Evolutionary conservation across 352 stramenopile genomes (phyloP), one percentile per base, ranked within the genome.

Genomic region (Globisporangium nodosum): DNA sequence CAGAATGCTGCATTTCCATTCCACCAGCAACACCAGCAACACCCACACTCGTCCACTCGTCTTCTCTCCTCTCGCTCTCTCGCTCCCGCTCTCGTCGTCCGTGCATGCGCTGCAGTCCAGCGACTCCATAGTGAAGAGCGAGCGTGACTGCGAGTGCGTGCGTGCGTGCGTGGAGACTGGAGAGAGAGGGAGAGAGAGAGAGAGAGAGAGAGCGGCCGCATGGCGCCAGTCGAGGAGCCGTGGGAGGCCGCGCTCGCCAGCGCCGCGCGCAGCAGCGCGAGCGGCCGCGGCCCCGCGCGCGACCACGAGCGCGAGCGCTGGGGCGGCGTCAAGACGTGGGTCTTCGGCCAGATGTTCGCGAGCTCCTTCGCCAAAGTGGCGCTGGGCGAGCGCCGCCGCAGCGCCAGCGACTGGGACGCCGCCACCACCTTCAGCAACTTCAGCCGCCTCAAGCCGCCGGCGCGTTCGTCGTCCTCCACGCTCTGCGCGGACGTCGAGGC

Each of bases 261-360:
- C 31, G 43, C 53, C 47, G 47, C 30, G n/a, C 39, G 20, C 18
- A 43, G n/a, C 45, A 60, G 30, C 20, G 45, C 53, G 7, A 43
- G 21, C 9, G 43, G 57, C 27, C n/a, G 51, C 50, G 58, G 51
- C 45, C 58, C 63, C 15, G 66, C 68, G 49, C 64, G 43, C 43
- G 43, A 49, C 1, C 43, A 49, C n/a, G 43, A 27, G 43, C 1
- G 65, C 15, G 59, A 63, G 13, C 70, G 68, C 15, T 91, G 78
- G 78, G 74, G 68, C 42, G 81, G 78, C 40, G 75, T 88, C 54
- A 88, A 90, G 73, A 87, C 78, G 21, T 90, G 78, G 78, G 83
- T 81, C 65, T 89, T 91, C 63, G 73, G 64, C 1, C 78, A 89
- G 50, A 54, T 89, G 57, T 54, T 91, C 55, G 66, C 68, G 63